These are phyloP conservation scores for Geoglossum cookeanum DNA, from an alignment of 2,329 filamentous ascomycete species.

Conservation along the genomic window DNA sequence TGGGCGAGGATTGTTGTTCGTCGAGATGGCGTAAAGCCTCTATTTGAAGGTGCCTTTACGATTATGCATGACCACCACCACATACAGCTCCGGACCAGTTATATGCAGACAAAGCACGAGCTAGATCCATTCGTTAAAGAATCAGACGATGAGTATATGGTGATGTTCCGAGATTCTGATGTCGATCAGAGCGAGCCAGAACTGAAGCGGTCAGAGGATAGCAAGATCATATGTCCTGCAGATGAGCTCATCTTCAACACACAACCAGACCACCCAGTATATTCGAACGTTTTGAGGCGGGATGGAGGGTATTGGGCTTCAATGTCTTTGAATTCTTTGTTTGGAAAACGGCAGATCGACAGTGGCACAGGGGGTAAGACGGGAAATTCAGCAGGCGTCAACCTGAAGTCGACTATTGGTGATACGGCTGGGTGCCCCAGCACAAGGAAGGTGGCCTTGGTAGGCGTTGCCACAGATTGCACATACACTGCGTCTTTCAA, in stretches of 20 bases:
- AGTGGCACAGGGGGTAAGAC: constrained; percentile 42
- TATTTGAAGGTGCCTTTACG: constrained; percentile 83
- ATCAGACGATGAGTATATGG: constrained; percentile 54
- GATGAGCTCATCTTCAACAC: constrained; percentile 66
- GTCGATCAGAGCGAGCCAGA: constrained; percentile 39
- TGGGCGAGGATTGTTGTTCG: constrained; percentile 71
- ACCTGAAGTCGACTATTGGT: constrained; percentile 62
- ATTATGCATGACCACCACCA: constrained; percentile 72
- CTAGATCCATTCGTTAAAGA: constrained; percentile 47
- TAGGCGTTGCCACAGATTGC: constrained; percentile 88
- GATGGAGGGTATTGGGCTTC: constrained; percentile 36
- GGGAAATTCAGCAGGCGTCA: constrained; percentile 62
- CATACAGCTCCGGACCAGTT: constrained; percentile 57
- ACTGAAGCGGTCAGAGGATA: constrained; percentile 38
- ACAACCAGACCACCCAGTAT: constrained; percentile 50
- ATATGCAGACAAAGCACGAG: constrained; percentile 48
- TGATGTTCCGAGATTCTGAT: constrained; percentile 85
- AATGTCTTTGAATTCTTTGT: constrained; percentile 44
- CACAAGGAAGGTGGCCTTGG: constrained; percentile 76
- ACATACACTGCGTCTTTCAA: constrained; percentile 61
- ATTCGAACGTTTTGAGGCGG: constrained; percentile 30
- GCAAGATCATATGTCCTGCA: constrained; percentile 41
- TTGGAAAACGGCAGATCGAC: constrained; percentile 51
- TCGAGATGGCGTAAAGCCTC: constrained; percentile 53
- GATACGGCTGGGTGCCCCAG: constrained; percentile 67